phyloP scores from a whole-genome alignment of 148 eudicot genomes.

The Vaccinium darrowii region DNA sequence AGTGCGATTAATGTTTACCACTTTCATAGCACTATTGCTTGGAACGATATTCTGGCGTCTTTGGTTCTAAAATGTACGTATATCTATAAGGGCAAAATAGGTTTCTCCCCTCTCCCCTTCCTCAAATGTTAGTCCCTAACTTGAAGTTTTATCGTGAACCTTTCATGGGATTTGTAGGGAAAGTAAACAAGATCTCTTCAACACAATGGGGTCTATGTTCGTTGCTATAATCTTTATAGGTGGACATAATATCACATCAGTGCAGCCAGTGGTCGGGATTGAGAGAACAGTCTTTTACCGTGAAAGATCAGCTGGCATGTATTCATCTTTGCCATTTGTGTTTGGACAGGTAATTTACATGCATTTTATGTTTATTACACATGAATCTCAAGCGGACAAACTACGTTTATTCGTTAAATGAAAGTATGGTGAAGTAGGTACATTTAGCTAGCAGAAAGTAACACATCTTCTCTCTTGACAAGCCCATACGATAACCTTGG shows the following conservation, averaged over 20 bases:
- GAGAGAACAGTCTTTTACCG: conserved; percentile 59
- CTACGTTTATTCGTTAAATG: not conserved
- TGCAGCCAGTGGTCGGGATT: conserved; percentile 45
- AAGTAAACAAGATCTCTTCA: conserved; percentile 35
- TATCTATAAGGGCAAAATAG: not conserved
- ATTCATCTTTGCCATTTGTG: conserved; percentile 53
- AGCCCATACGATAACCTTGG: not conserved
- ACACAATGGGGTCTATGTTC: conserved; percentile 59
- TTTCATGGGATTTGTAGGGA: conserved; percentile 23
- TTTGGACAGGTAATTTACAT: conserved; percentile 47
- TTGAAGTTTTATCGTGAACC: not conserved
- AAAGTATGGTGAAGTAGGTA: not conserved
- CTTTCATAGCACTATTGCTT: conserved; percentile 37
- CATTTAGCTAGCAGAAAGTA: not conserved
- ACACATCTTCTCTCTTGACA: not conserved
- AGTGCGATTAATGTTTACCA: conserved; percentile 42
- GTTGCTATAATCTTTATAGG: conserved; percentile 44
- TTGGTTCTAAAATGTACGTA: conserved; percentile 43
- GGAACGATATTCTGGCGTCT: conserved; percentile 53
- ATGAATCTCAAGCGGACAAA: not conserved
- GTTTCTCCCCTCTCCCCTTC: not conserved
- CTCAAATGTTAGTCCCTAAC: not conserved
- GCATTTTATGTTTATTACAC: not conserved
- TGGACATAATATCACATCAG: conserved; percentile 39
- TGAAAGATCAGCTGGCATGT: conserved; percentile 68